Base-by-base conservation (phyloP, 139 green algal genomes). In the Micractinium sp. region DNA sequence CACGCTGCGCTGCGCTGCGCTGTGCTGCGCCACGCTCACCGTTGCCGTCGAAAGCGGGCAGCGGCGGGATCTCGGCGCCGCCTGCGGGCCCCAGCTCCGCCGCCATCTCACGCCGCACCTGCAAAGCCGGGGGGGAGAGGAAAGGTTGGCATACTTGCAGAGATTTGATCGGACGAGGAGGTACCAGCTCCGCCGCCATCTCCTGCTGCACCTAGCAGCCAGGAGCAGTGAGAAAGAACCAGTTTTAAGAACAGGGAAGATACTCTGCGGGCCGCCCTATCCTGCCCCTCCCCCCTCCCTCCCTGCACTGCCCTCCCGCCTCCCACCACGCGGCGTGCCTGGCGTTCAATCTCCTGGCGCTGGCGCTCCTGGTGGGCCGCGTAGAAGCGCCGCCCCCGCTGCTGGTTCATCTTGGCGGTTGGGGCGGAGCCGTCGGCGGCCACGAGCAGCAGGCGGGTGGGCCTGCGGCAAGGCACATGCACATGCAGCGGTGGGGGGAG, bases 371-470 rank as follows among this genome's bases (percentile, higher is more conserved):
- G 93, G 88, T 98, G 91, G 23, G 96, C 96, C 60, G 95, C 94
- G 71, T 96, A 93, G 93, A 99, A 99, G 38, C 97, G 92, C 5
- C 97, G 89, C 2, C 93, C 96, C 27, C 97, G 93, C 92, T 99
- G 97, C 93, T 99, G 97, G 85, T 96, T 96, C 95, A 99, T 98
- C 94, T 99, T 99, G 33, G 97, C 97, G 15, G 94, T 89, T 0
- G 97, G 97, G 0, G 97, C 97, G 53, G 98, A 95, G 39, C 96
- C 95, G 83, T 98, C 95, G 74, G 95, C 83, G 22, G 92, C 93
- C 61, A 95, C 69, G 39, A 96, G 88, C 67, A 96, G 61, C 85
- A 94, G 67, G 67, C 39, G 79, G 56, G 47, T 56, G 47, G 47
- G 47, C 47, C 47, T 56, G 47, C 47, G 47, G 47, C 47, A 56